These are phyloP conservation scores for Schizophyllum amplum DNA, from an alignment of 1,284 basidiomycete species.

Conservation along the genomic window DNA sequence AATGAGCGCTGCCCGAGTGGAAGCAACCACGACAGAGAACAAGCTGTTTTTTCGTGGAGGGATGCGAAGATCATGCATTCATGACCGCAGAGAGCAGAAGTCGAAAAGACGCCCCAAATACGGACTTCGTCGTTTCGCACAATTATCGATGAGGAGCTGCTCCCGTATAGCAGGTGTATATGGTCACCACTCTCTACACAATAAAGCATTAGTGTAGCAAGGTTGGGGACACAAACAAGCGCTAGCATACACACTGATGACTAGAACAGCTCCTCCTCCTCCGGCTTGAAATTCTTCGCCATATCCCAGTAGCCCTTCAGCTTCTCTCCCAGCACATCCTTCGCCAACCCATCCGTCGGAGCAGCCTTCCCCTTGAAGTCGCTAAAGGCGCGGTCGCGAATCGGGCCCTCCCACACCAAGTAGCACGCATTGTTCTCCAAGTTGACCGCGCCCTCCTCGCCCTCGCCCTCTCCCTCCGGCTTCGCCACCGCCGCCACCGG, in stretches of 20 bases:
- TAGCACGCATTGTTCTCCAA: slow-evolving; percentile 85
- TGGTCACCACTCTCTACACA: no score
- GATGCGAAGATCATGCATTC: no score
- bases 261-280: slow-evolving; percentile 65
- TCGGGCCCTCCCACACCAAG: slow-evolving; percentile 87
- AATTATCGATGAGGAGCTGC: no score
- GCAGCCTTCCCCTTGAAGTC: slow-evolving; percentile 80
- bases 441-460: slow-evolving; percentile 33
- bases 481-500: slow-evolving; percentile 22
- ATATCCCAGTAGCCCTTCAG: slow-evolving; percentile 91
- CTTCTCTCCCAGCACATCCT: slow-evolving; percentile 78
- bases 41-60: no score
- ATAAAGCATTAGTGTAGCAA: no score
- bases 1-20: not conserved
- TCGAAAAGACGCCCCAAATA: no score
- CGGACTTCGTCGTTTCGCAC: no score
- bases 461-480: no score
- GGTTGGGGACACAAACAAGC: not conserved
- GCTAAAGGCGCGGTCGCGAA: slow-evolving; percentile 78
- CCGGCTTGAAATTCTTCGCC: slow-evolving; percentile 80
- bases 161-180: no score
- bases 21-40: no score
- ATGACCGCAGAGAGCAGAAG: no score
- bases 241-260: not conserved
- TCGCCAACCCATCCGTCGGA: slow-evolving; percentile 79